These are phyloP conservation scores for Pyrus betulifolia DNA, from an alignment of 306 rosid species.

Conservation along the genomic window DNA sequence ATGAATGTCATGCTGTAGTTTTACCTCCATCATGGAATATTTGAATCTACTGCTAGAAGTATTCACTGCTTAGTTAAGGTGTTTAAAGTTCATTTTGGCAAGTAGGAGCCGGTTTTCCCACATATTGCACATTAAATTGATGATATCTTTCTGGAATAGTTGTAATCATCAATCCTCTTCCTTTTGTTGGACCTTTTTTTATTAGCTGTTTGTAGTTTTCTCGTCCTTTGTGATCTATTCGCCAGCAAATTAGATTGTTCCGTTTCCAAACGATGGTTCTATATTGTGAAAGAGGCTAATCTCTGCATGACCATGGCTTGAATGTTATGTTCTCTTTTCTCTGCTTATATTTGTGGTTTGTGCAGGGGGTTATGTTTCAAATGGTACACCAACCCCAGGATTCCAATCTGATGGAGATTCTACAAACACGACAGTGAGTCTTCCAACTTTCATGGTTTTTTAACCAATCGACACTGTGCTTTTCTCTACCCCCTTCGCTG, in stretches of 20 bases:
- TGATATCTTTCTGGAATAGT: neutral
- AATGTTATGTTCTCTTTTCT: neutral
- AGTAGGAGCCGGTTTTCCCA: neutral
- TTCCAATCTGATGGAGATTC: slow-evolving; percentile 71
- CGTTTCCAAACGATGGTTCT: neutral
- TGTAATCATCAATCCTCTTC: neutral
- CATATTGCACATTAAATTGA: neutral
- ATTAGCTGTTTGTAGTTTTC: neutral
- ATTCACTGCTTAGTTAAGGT: neutral
- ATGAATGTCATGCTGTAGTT: neutral
- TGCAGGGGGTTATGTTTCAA: slow-evolving; percentile 62
- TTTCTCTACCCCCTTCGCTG: slow-evolving; percentile 14
- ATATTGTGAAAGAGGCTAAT: neutral
- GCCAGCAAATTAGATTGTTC: neutral
- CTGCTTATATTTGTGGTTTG: neutral
- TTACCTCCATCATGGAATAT: neutral
- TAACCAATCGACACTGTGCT: neutral
- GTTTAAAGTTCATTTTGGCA: neutral
- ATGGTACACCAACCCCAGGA: slow-evolving; percentile 58
- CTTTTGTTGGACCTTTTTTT: neutral
- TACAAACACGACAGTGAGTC: slow-evolving; percentile 86
- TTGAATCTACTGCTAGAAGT: neutral
- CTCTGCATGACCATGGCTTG: neutral
- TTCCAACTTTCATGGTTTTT: slow-evolving; percentile 2
- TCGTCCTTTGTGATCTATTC: neutral